Base-by-base conservation (phyloP, 306 rosid species). In the Vicia faba region DNA sequence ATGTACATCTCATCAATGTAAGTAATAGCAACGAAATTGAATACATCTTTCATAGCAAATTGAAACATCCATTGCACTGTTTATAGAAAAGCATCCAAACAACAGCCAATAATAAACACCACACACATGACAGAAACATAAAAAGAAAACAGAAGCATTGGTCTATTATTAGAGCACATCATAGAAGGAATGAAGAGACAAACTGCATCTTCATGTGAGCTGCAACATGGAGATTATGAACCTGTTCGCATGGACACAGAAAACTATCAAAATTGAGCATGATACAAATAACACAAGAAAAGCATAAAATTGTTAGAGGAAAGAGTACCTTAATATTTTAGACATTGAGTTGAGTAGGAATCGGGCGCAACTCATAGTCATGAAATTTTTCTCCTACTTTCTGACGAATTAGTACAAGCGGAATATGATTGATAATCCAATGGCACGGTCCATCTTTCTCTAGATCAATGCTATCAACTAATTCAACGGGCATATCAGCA, bases 391-490 rank as follows among this genome's bases (percentile, higher is more conserved):
- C 10, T 36, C 76, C 76, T 14, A 49, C 14, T 3, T 25, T 61
- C 20, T 36, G 44, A 10, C 69, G 53, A 49, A 71, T 38, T 2
- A 23, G 53, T 0, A 71, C 76, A 20, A 36, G 33, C 0, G 69
- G 62, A 61, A 71, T 25, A 49, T 71, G 76, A 5, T 61, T 71
- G 53, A 70, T 60, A 10, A 71, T n/a, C 10, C 12, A 19, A 60
- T 71, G 66, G 20, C 3, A 5, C 5, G 10, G 0, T 3, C 75
- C 75, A 33, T 23, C 51, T 48, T 48, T n/a, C 0, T 1, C 15
- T 2, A 59, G 68, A 70, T 71, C 76, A 61, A 61, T 71, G 43
- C 76, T 71, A 3, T 61, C 69, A 20, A 71, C 62, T 3, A 71
- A 14, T 49, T 49, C 76, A 71, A 4, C 3, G 6, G 76, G 69